Evolutionary conservation across 2,329 filamentous ascomycete species (phyloP), one percentile per base, ranked within the genome.

Genomic region (Claviceps arundinis): DNA sequence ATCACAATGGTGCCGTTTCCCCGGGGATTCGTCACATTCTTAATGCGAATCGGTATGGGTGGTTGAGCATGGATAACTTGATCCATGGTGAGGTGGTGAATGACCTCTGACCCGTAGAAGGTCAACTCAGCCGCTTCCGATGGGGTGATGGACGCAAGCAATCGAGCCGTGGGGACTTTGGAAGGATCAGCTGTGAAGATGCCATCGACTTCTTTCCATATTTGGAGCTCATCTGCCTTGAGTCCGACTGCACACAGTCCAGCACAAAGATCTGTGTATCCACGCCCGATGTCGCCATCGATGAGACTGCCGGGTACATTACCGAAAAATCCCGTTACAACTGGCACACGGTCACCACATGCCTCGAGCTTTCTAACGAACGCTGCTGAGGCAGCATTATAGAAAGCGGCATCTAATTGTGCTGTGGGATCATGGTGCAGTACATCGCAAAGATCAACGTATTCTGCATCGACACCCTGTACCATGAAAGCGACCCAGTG

Each of bases 161-260:
- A 75, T 47, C 85, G 78, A n/a, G 93, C 94, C 1, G 91, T 97
- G 3, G 91, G 90, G 34, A 95, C 89, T 70, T 94, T 95, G 61
- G 86, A 81, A 2, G 89, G 89, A 63, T 96, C 91, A 5, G 77
- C 76, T 2, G 78, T 84, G 69, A 95, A 93, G 64, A 97, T 94
- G 54, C 89, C 90, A 67, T 98, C 93, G 6, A 98, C 93, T 66
- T 98, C 93, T 72, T 98, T 98, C 93, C 93, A 97, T 57, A 98
- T 87, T 68, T 98, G 93, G 50, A 98, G 77, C 68, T 98, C 93
- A 51, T 84, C 74, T 1, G 93, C 93, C 60, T 81, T 75, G n/a
- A 94, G 73, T 4, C 89, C 91, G 9, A 98, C 91, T 1, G 93
- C 89, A 50, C 90, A 84, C 16, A 98, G 75, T 5, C 93, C 90